Conservation (phyloP, 805 yeast species). For the Ogataea siamensis region DNA sequence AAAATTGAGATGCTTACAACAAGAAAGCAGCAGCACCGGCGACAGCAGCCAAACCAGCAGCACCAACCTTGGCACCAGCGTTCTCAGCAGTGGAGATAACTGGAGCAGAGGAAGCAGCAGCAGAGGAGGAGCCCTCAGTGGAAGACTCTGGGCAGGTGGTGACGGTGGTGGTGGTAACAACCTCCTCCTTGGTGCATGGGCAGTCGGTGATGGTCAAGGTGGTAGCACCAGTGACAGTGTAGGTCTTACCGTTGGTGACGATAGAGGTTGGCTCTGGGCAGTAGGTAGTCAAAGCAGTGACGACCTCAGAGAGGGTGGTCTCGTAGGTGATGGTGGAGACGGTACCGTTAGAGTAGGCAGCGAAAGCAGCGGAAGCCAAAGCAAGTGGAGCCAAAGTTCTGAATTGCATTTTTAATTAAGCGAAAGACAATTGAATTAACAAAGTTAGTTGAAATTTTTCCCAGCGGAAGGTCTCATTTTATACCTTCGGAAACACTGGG, state of each 20-base stretch:
- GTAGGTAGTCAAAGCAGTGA: slow-evolving; percentile 75
- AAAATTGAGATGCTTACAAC: slow-evolving; percentile 26
- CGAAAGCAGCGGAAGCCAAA: slow-evolving; percentile 41
- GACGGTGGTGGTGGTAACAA: slow-evolving; percentile 27
- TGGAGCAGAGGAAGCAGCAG: slow-evolving; percentile 20
- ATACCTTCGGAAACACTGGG: slow-evolving; percentile 8
- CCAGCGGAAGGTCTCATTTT: slow-evolving; percentile 7
- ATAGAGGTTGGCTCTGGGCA: slow-evolving; percentile 75
- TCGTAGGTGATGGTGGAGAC: slow-evolving; percentile 47
- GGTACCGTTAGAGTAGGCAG: slow-evolving; percentile 45
- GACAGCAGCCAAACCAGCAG: slow-evolving; percentile 38
- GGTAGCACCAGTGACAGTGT: slow-evolving; percentile 75
- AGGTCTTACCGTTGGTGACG: slow-evolving; percentile 62
- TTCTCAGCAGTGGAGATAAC: slow-evolving; percentile 28
- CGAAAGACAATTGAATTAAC: slow-evolving; percentile 31
- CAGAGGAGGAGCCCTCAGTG: slow-evolving; percentile 8
- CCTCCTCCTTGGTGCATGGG: slow-evolving; percentile 63
- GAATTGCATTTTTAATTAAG: slow-evolving; percentile 37
- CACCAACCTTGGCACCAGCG: slow-evolving; percentile 39
- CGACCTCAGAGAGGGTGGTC: slow-evolving; percentile 49
- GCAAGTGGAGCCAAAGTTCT: slow-evolving; percentile 33
- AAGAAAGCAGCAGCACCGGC: slow-evolving; percentile 41
- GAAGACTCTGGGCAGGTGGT: slow-evolving; percentile 22
- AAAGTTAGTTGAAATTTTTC: slow-evolving; percentile 8
- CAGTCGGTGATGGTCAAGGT: slow-evolving; percentile 84